These are phyloP conservation scores for Suillus sp. DNA, from an alignment of 768 basidiomycete species.

Conservation along the genomic window DNA sequence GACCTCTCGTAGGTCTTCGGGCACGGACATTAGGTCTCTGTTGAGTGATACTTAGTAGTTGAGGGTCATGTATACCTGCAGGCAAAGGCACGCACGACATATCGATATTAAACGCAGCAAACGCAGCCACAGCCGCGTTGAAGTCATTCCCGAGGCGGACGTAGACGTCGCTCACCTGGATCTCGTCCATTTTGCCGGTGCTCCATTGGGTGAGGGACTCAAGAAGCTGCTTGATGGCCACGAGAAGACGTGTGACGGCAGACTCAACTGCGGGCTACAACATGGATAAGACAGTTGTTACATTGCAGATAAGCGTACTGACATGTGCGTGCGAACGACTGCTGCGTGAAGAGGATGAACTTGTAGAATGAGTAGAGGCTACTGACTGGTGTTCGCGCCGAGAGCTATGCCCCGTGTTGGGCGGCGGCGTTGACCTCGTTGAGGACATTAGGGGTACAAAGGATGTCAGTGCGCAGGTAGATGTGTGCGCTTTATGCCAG, in stretches of 20 bases:
- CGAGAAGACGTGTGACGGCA: conserved; percentile 87
- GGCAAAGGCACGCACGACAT: conserved; percentile 74
- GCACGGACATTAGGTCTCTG: conserved; percentile 87
- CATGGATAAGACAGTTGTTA: conserved; percentile 12
- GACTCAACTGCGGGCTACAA: conserved; percentile 83
- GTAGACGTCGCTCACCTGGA: conserved; percentile 93
- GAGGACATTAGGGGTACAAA: conserved; percentile 24
- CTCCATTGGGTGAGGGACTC: conserved; percentile 90
- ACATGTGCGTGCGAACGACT: conserved; percentile 27
- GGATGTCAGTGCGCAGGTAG: neutral
- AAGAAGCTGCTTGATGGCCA: conserved; percentile 93
- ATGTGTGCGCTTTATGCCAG: conserved; percentile 4
- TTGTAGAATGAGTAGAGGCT: conserved; percentile 47
- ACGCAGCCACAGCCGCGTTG: conserved; percentile 90
- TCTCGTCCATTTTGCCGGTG: conserved; percentile 66
- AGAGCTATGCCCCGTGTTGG: conserved; percentile 42
- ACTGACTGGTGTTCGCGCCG: conserved; percentile 56
- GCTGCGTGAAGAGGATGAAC: conserved; percentile 28
- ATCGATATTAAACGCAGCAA: conserved; percentile 79
- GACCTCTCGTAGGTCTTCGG: conserved; percentile 83
- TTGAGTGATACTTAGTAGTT: conserved; percentile 17
- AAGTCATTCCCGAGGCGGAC: conserved; percentile 97
- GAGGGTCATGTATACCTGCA: conserved; percentile 15
- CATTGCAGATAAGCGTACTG: conserved; percentile 18
- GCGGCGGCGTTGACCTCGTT: conserved; percentile 19